Conservation (phyloP, 2,329 filamentous ascomycete genomes). For the Anthostomella pinea region DNA sequence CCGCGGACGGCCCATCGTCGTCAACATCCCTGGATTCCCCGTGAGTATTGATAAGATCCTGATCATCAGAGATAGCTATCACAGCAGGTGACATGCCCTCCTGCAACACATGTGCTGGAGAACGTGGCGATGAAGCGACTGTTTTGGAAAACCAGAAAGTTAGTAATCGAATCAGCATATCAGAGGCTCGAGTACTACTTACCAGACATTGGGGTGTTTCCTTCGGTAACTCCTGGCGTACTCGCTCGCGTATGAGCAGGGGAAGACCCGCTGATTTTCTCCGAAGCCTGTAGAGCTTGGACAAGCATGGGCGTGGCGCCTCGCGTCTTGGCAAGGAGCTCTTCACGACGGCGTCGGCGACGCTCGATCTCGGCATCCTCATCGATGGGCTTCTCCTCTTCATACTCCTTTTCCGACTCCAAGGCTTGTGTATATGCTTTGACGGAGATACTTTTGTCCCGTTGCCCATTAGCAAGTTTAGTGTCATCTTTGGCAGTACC, state of each 20-base stretch:
- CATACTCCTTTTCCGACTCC: conserved; percentile 43
- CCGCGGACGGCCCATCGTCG: conserved; percentile 69
- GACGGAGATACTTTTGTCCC: conserved; percentile 43
- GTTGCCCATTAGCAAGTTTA: conserved; percentile 67
- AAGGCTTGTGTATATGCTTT: conserved; percentile 25
- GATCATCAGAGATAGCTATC: conserved; percentile 64
- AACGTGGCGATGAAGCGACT: conserved; percentile 36
- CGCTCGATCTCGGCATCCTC: conserved; percentile 83
- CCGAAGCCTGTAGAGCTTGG: conserved; percentile 66
- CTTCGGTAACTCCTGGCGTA: conserved; percentile 38
- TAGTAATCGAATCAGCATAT: conserved; percentile 13
- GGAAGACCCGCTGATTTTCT: conserved; percentile 56
- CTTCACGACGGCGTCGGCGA: conserved; percentile 78
- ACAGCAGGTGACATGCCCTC: conserved; percentile 55
- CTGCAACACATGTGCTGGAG: conserved; percentile 42
- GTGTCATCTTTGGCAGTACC: conserved; percentile 59
- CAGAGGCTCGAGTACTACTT: conserved; percentile 21
- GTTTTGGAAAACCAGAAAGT: conserved; percentile 12
- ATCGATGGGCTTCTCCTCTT: conserved; percentile 63
- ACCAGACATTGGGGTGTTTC: conserved; percentile 48
- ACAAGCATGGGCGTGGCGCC: conserved; percentile 72
- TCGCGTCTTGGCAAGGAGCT: conserved; percentile 78
- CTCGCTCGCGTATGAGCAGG: conserved; percentile 45
- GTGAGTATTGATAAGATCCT: conserved; percentile 63
- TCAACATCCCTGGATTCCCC: conserved; percentile 43